Base-by-base conservation (phyloP, 2,329 filamentous ascomycete species). In the Alternaria gansuensis region DNA sequence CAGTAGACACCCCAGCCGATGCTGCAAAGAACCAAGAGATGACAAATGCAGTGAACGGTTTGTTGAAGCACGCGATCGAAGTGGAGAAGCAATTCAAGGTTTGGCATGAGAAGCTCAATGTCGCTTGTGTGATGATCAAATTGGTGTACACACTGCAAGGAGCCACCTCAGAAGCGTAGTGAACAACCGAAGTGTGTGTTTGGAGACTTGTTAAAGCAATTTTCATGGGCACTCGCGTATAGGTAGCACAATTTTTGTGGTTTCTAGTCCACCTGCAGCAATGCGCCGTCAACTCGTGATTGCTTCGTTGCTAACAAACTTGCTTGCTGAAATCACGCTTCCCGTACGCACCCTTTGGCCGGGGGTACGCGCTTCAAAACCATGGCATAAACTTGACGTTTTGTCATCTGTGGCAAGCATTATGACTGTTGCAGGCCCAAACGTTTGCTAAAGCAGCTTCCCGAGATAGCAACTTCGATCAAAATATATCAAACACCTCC, bases 61-160 rank as follows among this genome's bases (percentile, higher is more conserved):
- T 29, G 17, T 46, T 46, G 43, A 23, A 23, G 43, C 21, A n/a
- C 1, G 17, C 33, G 17, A 8, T 28, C 0, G 43, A 23, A 13
- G 28, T 46, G 17, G 29, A 46, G 21, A 7, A 9, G 7, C 17
- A 1, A 13, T 46, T 33, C 11, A 46, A 33, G 28, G 17, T 46
- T 46, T 46, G 43, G 44, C 21, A 36, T 10, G 17, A n/a, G 31
- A 48, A 36, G 21, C 44, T 34, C 14, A 36, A 48, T 36, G 28
- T 48, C 23, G 44, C 44, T 26, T 48, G 44, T 17, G 31, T 46
- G 29, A 26, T 48, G 44, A 24, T 48, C 8, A 21, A 8, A 24
- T 48, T 48, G 44, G 44, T 48, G 29, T 34, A 36, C 17, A 8
- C 31, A n/a, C 44, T 1, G 44, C 44, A 34, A 9, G 29, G 4